Conservation (phyloP, 164 flowering plant species). For the Kalanchoe fedtschenkoi region DNA sequence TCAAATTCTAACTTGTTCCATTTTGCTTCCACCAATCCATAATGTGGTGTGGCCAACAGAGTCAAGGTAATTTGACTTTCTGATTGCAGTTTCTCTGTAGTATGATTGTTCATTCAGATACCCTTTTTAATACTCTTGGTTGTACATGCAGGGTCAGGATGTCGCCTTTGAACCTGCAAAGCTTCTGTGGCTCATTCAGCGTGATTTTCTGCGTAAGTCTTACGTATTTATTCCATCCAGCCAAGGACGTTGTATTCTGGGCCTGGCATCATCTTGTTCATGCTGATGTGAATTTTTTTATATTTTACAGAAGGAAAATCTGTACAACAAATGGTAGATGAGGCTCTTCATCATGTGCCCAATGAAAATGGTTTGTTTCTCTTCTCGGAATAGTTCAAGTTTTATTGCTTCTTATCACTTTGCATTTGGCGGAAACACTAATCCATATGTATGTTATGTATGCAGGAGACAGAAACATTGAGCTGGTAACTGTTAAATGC, state of each 20-base stretch:
- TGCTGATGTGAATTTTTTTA: background rate
- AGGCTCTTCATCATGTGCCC: slow-evolving; percentile 83
- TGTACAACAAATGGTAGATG: slow-evolving; percentile 93
- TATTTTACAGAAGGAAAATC: slow-evolving; percentile 80
- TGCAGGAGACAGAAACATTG: slow-evolving; percentile 82
- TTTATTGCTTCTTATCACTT: background rate
- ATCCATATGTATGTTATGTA: slow-evolving; percentile 19
- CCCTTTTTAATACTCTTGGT: background rate
- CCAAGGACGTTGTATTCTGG: background rate
- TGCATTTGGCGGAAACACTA: background rate
- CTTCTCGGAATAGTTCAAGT: background rate
- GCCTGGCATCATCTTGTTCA: background rate
- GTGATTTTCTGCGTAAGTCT: slow-evolving; percentile 93
- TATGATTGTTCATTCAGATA: background rate
- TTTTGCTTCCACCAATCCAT: slow-evolving; percentile 7
- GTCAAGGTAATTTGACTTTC: slow-evolving; percentile 60
- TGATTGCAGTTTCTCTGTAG: background rate
- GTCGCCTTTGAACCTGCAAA: slow-evolving; percentile 98
- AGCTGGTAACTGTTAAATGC: slow-evolving; percentile 33
- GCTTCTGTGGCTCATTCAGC: slow-evolving; percentile 97
- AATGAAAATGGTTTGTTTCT: slow-evolving; percentile 59
- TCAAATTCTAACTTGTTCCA: slow-evolving; percentile 25
- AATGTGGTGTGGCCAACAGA: slow-evolving; percentile 27
- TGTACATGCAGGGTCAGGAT: slow-evolving; percentile 76
- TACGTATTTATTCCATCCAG: background rate